These are phyloP conservation scores for Fistulina hepatica DNA, from an alignment of 1,284 basidiomycete species.

Conservation along the genomic window DNA sequence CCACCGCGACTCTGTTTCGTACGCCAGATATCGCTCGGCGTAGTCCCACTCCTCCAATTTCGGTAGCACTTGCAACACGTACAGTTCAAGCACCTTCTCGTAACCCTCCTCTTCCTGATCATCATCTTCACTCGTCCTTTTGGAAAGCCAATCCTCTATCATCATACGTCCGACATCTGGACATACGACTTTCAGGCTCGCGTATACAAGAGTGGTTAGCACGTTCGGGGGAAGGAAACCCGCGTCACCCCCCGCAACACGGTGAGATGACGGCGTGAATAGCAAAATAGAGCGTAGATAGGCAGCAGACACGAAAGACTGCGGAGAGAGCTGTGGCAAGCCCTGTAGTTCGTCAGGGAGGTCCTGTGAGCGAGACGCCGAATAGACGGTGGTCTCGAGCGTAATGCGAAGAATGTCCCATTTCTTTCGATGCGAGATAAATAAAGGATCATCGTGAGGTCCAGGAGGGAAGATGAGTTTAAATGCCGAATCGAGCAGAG, in stretches of 20 bases:
- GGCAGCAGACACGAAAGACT: slow-evolving; percentile 42
- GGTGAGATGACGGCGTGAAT: slow-evolving; percentile 39
- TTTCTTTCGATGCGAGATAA: slow-evolving; percentile 47
- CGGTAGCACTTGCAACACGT: slow-evolving; percentile 60
- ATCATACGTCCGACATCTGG: slow-evolving; percentile 50
- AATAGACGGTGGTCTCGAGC: slow-evolving; percentile 62
- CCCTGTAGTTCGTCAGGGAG: slow-evolving; percentile 41
- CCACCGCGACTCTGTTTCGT: slow-evolving; percentile 52
- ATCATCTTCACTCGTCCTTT: slow-evolving; percentile 27
- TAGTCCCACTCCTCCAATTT: slow-evolving; percentile 69
- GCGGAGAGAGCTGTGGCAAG: slow-evolving; percentile 45
- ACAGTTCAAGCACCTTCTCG: slow-evolving; percentile 61
- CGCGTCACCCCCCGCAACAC: slow-evolving; percentile 29
- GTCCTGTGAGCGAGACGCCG: slow-evolving; percentile 34
- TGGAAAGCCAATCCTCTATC: slow-evolving; percentile 66
- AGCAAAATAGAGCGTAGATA: slow-evolving; percentile 54
- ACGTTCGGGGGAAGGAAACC: slow-evolving; percentile 57
- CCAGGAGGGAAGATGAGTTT: slow-evolving; percentile 42
- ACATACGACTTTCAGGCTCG: slow-evolving; percentile 54
- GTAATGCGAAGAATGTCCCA: slow-evolving; percentile 79
- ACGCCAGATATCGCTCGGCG: slow-evolving; percentile 58
- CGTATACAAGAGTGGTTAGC: slow-evolving; percentile 54
- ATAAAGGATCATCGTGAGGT: slow-evolving; percentile 32
- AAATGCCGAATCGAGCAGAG: slow-evolving; percentile 60
- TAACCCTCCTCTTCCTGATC: slow-evolving; percentile 42